phyloP scores from a whole-genome alignment of 2,329 filamentous ascomycete genomes.

The Trichoderma citrinoviride region DNA sequence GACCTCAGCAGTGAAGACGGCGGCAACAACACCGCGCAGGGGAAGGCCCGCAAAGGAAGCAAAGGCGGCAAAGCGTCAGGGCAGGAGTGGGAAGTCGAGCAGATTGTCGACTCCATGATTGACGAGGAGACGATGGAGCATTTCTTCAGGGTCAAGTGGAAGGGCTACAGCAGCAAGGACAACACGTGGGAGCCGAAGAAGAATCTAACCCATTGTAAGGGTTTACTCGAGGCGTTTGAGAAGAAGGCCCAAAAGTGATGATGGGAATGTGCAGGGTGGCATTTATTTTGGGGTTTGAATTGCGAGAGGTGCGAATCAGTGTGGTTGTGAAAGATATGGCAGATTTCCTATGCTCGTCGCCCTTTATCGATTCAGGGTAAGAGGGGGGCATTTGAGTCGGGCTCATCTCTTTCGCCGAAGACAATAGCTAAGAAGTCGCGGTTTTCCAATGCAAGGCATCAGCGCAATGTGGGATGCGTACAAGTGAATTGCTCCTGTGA shows the following conservation, averaged over 20 bases:
- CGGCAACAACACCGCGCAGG: neutral
- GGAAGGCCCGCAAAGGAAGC: neutral
- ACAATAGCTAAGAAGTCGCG: neutral
- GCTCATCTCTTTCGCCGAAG: no score
- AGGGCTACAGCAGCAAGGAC: constrained; percentile 42
- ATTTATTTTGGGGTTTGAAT: neutral
- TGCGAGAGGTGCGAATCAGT: neutral
- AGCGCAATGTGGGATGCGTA: no score
- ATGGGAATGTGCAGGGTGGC: neutral
- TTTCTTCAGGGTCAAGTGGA: constrained; percentile 54
- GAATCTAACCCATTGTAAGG: constrained; percentile 42
- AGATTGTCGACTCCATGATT: constrained; percentile 43
- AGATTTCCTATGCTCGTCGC: neutral
- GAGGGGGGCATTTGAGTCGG: neutral
- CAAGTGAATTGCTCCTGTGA: no score
- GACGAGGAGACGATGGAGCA: constrained; percentile 39
- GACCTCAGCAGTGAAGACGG: neutral
- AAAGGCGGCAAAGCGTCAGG: constrained; percentile 11
- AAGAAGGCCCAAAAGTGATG: constrained; percentile 11
- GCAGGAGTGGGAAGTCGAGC: constrained; percentile 47
- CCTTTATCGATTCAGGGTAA: neutral
- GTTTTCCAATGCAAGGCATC: neutral
- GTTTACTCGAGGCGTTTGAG: constrained; percentile 40
- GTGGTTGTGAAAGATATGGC: neutral
- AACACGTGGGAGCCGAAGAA: constrained; percentile 55